Conservation (phyloP, 805 yeast species). For the Metschnikowia anglica region DNA sequence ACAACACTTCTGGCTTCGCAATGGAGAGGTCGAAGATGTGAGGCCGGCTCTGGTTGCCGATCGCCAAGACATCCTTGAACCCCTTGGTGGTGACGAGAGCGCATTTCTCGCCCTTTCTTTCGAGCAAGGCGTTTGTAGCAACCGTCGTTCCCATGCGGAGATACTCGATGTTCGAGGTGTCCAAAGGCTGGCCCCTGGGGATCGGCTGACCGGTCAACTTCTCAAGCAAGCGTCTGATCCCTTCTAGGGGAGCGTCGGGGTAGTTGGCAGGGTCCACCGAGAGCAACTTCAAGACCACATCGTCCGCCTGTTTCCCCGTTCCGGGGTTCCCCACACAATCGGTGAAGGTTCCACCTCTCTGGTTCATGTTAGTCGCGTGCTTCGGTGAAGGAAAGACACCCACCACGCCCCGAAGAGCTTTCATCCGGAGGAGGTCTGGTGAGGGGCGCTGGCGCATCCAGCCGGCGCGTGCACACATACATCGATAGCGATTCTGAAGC, state of each 20-base stretch:
- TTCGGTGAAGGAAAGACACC: too few relatives aligned
- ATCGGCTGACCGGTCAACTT: constrained; percentile 14
- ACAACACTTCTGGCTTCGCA: constrained; percentile 66
- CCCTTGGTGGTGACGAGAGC: constrained; percentile 88
- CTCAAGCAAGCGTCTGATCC: constrained; percentile 20
- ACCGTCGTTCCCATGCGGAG: constrained; percentile 34
- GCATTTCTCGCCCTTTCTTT: constrained; percentile 87
- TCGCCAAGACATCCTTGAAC: constrained; percentile 73
- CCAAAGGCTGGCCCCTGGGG: constrained; percentile 22
- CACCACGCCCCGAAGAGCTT: too few relatives aligned
- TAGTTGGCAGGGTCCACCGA: constrained; percentile 22
- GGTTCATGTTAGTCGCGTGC: background rate
- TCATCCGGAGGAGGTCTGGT: too few relatives aligned
- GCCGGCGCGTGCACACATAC: too few relatives aligned
- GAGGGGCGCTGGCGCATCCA: too few relatives aligned
- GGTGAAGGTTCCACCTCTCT: constrained; percentile 24
- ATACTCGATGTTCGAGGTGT: constrained; percentile 19
- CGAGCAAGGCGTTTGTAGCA: constrained; percentile 92
- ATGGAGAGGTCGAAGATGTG: constrained; percentile 82
- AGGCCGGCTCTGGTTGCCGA: constrained; percentile 93
- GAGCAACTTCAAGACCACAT: constrained; percentile 20
- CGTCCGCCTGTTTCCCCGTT: constrained; percentile 20
- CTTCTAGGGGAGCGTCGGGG: constrained; percentile 22
- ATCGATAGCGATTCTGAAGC: constrained; percentile 22
- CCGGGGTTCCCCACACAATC: constrained; percentile 24